A percentile compares a stretch with the other conserved stretches of the same genome.
Evolutionary conservation across 495 filamentous ascomycete genomes (phyloP).

Genomic region (Filosporella fistucella): DNA sequence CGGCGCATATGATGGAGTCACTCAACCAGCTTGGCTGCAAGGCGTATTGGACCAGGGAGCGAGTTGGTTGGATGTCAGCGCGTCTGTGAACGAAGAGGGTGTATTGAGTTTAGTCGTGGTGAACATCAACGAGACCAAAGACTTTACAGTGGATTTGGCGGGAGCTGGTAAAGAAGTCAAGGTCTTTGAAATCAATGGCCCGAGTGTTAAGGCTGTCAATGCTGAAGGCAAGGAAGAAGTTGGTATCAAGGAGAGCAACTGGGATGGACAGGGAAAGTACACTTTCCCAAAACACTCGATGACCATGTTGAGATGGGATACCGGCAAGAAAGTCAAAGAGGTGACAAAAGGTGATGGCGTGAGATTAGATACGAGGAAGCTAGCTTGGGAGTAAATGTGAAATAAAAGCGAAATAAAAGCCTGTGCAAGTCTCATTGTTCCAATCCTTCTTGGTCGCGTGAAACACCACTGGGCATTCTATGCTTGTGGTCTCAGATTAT

Average conservation of each 20-base stretch:
- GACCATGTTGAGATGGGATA: slow-evolving; percentile 63
- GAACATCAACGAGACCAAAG: slow-evolving; percentile 58
- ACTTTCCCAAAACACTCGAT: slow-evolving; percentile 62
- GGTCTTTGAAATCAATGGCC: slow-evolving; percentile 58
- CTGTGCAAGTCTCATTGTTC: no score
- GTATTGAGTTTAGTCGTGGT: slow-evolving; percentile 61
- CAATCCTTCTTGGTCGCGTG: no score
- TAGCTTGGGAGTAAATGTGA: no score
- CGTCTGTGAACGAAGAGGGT: slow-evolving; percentile 56
- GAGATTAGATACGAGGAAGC: slow-evolving; percentile 18
- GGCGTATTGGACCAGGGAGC: slow-evolving; percentile 52
- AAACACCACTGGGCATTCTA: no score
- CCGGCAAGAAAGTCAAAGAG: slow-evolving; percentile 27
- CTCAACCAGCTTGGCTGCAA: slow-evolving; percentile 60
- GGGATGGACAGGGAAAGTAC: slow-evolving; percentile 54
- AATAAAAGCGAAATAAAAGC: no score
- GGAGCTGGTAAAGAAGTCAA: slow-evolving; percentile 43
- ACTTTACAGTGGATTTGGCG: slow-evolving; percentile 50
- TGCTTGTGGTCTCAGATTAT: no score
- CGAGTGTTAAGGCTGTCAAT: slow-evolving; percentile 50
- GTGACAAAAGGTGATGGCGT: slow-evolving; percentile 9
- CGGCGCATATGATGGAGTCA: slow-evolving; percentile 57
- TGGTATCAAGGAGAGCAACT: slow-evolving; percentile 50
- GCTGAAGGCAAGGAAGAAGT: slow-evolving; percentile 58
- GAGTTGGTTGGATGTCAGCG: slow-evolving; percentile 69